Evolutionary conservation across 495 filamentous ascomycete genomes (phyloP).

Genomic region (Cercophora sp.): DNA sequence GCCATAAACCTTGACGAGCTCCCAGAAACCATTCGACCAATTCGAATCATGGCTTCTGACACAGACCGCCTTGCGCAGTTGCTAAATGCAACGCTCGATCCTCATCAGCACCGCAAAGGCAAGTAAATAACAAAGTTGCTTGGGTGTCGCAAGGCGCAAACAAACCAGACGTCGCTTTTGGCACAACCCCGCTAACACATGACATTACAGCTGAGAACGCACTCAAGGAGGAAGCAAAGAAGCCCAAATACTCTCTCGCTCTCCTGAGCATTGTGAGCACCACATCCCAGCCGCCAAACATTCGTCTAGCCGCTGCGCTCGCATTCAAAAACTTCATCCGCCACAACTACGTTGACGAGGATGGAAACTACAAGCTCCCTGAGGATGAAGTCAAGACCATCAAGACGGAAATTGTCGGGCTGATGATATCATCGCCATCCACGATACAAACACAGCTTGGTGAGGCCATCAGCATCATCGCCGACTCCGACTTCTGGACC

Average conservation of each 20-base stretch:
- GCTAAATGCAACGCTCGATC: conserved; percentile 82
- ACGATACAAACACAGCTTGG: conserved; percentile 89
- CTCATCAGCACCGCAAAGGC: conserved; percentile 84
- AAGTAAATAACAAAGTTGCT: conserved; percentile 26
- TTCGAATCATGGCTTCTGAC: conserved; percentile 66
- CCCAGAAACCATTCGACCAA: conserved; percentile 1
- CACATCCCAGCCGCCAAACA: conserved; percentile 62
- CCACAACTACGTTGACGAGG: conserved; percentile 85
- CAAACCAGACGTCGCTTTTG: neutral
- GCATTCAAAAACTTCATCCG: conserved; percentile 98
- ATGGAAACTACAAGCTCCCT: conserved; percentile 84
- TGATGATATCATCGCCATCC: conserved; percentile 90
- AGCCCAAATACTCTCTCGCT: conserved; percentile 79
- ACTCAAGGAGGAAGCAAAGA: conserved; percentile 69
- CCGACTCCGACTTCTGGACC: conserved; percentile 95
- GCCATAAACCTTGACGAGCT: neutral
- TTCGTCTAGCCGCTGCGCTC: conserved; percentile 82
- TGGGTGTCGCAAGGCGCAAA: neutral
- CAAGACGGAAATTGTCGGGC: conserved; percentile 87
- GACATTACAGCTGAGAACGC: conserved; percentile 67
- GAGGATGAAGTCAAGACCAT: conserved; percentile 77
- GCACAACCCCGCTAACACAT: conserved; percentile 15
- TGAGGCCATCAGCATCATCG: conserved; percentile 93
- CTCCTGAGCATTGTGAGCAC: conserved; percentile 85
- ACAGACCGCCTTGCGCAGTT: conserved; percentile 70